Evolutionary conservation across 495 filamentous ascomycete species (phyloP).

Genomic region (Penicillium turbatum): DNA sequence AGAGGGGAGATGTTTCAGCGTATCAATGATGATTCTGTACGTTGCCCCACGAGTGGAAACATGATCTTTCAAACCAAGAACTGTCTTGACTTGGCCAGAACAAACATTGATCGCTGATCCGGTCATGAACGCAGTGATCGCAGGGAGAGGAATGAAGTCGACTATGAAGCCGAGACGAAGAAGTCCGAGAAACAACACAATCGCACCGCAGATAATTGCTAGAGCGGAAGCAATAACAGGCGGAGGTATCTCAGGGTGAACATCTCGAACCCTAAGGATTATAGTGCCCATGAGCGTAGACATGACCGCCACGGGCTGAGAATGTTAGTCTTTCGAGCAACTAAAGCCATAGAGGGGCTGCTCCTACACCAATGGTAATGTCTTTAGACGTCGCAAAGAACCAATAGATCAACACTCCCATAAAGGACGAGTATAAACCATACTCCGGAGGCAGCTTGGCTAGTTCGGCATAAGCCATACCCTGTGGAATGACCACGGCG

Average conservation of each 20-base stretch:
- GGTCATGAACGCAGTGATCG: conserved; percentile 96
- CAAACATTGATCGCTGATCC: conserved; percentile 91
- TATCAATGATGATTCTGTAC: conserved; percentile 80
- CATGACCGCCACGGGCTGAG: conserved; percentile 86
- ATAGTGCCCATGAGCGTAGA: conserved; percentile 81
- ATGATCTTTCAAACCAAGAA: conserved; percentile 72
- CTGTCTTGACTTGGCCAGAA: conserved; percentile 69
- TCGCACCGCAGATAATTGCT: conserved; percentile 68
- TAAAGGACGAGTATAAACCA: conserved; percentile 92
- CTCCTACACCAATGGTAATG: conserved; percentile 88
- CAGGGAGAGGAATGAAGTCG: conserved; percentile 83
- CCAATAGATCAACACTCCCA: conserved; percentile 93
- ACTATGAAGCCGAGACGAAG: conserved; percentile 83
- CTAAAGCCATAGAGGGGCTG: not conserved
- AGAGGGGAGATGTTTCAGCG: conserved; percentile 63
- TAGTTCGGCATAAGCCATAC: conserved; percentile 89
- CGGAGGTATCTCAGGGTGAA: conserved; percentile 50
- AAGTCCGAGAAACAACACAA: conserved; percentile 75
- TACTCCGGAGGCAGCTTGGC: conserved; percentile 71
- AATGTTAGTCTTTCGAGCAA: conserved; percentile 15
- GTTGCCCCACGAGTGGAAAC: conserved; percentile 71
- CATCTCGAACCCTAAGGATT: conserved; percentile 51
- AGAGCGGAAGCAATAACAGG: conserved; percentile 71
- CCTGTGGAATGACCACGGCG: conserved; percentile 90
- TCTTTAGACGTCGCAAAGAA: conserved; percentile 97